A percentile compares a stretch with the other conserved stretches of the same genome.
phyloP scores from a whole-genome alignment of 2,329 filamentous ascomycete species.

The Purpureocillium lavendulum region DNA sequence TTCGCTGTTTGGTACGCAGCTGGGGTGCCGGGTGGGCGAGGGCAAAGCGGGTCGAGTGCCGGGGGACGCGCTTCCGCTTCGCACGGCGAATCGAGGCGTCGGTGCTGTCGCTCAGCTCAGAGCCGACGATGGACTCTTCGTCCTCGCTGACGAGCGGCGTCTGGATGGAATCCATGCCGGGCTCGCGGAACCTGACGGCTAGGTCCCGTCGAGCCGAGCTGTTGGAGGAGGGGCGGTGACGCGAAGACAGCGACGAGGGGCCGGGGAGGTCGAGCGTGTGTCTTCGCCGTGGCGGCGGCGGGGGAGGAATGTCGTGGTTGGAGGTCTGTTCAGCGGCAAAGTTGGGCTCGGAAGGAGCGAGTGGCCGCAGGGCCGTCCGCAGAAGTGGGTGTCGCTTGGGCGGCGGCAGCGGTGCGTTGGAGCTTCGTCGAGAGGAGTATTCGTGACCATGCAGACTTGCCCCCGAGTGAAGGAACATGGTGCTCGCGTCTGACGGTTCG shows the following conservation, averaged over 20 bases:
- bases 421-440: constrained; percentile 34
- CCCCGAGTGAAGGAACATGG: constrained; percentile 52
- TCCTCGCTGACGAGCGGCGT: constrained; percentile 36
- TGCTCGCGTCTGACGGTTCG: neutral
- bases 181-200: constrained; percentile 37
- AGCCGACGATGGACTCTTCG: constrained; percentile 31
- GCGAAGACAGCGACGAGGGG: constrained; percentile 6
- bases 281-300: neutral
- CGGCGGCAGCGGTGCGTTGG: constrained; percentile 18
- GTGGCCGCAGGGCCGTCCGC: constrained; percentile 30
- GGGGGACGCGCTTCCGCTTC: constrained; percentile 35
- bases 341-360: constrained; percentile 19
- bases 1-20: constrained; percentile 51
- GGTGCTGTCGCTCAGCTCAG: constrained; percentile 37
- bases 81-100: constrained; percentile 26
- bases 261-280: constrained; percentile 2
- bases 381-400: constrained; percentile 30
- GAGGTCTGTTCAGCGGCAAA: constrained; percentile 1
- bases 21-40: constrained; percentile 60
- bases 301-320: neutral
- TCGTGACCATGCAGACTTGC: constrained; percentile 54
- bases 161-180: constrained; percentile 19
- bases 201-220: constrained; percentile 29
- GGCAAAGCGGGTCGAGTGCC: constrained; percentile 54
- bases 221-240: constrained; percentile 27